Base-by-base conservation (phyloP, 495 filamentous ascomycete genomes). In the Penicillium lividum region DNA sequence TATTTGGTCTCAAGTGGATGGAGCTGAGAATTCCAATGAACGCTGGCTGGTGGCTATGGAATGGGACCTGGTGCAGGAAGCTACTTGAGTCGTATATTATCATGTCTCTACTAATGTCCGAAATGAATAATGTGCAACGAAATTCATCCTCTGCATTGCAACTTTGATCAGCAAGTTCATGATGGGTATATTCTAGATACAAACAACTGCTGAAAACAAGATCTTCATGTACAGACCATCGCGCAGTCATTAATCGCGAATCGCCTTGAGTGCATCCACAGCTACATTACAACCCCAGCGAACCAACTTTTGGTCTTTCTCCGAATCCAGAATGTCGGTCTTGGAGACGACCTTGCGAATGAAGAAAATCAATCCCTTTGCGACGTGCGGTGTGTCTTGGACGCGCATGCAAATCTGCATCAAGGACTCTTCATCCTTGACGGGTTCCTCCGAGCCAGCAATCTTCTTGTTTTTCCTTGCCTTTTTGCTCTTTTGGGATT, bases 321-420 rank as follows among this genome's bases (percentile, higher is more conserved):
- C 82, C 40, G 77, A 82, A 9, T 85, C 84, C n/a, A 44, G 8
- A 63, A 96, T 77, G 63, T 93, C 87, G 0, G 86, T 88, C 65
- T 86, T 90, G 25, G 84, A 79, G 5, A 97, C 84, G 25, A 88
- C 82, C 70, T 87, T 93, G 65, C 81, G 83, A 28, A 97, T 56
- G 68, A 97, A 95, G 66, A 84, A 92, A 44, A 87, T 87, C 56
- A 96, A 62, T 3, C 90, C 89, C 58, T 80, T 82, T 1, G 82
- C 84, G 51, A 96, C 76, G 45, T 86, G 80, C 1, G 86, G 82
- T 7, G 79, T 80, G 16, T 84, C 84, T 36, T 79, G 79, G 1
- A 79, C 80, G 11, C 80, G 82, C 40, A 80, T 62, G 66, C 94
- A 89, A n/a, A 91, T 76, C 27, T 84, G 81, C 58, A 83, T 69